Base-by-base conservation (phyloP, 2,329 filamentous ascomycete species). In the Ceratocystis harringtonii region DNA sequence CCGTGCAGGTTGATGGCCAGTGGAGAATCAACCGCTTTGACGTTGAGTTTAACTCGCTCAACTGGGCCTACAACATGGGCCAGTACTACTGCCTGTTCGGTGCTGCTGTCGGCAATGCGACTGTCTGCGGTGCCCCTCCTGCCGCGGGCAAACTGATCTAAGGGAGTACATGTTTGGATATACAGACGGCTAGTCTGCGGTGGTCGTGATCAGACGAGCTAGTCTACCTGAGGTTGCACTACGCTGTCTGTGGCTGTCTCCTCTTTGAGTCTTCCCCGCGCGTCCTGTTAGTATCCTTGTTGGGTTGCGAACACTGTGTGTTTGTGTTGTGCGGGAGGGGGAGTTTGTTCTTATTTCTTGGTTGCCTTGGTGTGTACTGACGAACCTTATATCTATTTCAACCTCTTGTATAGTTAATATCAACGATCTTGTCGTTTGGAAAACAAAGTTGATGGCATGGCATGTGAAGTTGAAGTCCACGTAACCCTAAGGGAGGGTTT, bases 11-110 rank as follows among this genome's bases (percentile, higher is more conserved):
- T 3, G 41, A 55, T 7, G 64, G 66, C 41, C 28, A 64, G 61
- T 69, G 68, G 68, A 64, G 65, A 41, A 69, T 69, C 48, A 66
- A 63, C 62, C 62, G 52, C 36, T 66, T 63, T 22, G 68, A 69
- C 43, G 68, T 68, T 32, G 68, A 69, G 67, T 69, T 69, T 48
- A 69, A 69, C 67, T 65, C 68, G 45, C 66, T 69, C 12, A 67
- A 45, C 48, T 69, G 64, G 66, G 66, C 67, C 25, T 68, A 68
- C 45, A 55, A 69, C 55, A 41, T 64, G 43, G 66, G 67, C 15
- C 65, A 66, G 62, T 69, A 68, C 60, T 69, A 68, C 64, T 69
- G 68, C 62, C 43, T 69, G 32, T 67, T 66, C n/a, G 68, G 67
- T 19, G 10, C 36, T 19, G 55, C 48, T 1, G 63, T 63, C 32